These are phyloP conservation scores for Porodaedalea pini DNA, from an alignment of 1,284 basidiomycete genomes.

Conservation along the genomic window DNA sequence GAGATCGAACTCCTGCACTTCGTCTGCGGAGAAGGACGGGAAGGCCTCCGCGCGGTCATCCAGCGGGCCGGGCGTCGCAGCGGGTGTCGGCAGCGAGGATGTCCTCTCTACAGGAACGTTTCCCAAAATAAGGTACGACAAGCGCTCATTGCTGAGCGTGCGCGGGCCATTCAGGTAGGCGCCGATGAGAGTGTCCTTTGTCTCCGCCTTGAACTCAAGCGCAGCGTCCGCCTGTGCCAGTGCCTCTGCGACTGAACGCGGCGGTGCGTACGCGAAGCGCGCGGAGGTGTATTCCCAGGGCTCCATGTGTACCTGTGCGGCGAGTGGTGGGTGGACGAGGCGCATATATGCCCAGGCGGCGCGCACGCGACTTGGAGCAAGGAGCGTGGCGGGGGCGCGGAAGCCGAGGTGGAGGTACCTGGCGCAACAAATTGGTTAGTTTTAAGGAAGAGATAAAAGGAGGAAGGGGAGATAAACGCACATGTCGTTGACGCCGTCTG, in stretches of 20 bases:
- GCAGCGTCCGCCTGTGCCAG: conserved; percentile 7
- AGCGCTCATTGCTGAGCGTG: conserved; percentile 62
- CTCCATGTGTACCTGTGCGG: conserved; percentile 54
- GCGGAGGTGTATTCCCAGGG: conserved; percentile 52
- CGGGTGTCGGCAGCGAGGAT: conserved; percentile 37
- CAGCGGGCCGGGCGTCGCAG: conserved; percentile 27
- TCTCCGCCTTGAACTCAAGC: conserved; percentile 13
- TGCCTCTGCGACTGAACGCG: conserved; percentile 13
- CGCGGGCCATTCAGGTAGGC: conserved; percentile 71
- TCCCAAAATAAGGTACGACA: conserved; percentile 70
- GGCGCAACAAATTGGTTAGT: conserved; percentile 1
- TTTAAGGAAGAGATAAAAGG: not conserved
- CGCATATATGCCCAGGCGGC: conserved; percentile 68
- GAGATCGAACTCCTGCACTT: conserved; percentile 41
- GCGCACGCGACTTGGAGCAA: conserved; percentile 46
- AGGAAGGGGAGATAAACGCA: conserved; percentile 32
- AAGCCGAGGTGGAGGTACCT: conserved; percentile 74
- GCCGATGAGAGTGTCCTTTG: conserved; percentile 49
- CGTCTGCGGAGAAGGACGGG: not conserved
- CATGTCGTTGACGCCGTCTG: conserved; percentile 81
- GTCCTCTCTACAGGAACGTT: conserved; percentile 25
- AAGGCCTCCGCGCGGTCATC: conserved; percentile 14
- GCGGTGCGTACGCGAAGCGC: conserved; percentile 51
- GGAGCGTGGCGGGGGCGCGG: conserved; percentile 40
- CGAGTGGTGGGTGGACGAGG: conserved; percentile 64